Evolutionary conservation across 2,329 filamentous ascomycete species (phyloP).

Genomic region (Pseudogymnoascus sp.): DNA sequence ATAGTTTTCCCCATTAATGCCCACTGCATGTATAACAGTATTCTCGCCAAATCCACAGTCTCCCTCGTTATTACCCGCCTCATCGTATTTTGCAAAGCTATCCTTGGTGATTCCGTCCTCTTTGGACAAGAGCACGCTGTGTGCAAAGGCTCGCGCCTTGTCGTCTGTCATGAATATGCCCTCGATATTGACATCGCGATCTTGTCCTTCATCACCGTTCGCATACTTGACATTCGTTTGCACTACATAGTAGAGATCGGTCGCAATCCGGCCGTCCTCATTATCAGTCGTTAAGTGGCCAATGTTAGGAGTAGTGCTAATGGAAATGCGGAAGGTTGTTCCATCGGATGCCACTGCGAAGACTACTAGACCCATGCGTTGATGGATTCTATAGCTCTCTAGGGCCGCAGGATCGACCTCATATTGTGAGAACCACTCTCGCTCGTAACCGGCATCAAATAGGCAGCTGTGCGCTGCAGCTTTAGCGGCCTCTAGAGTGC

Average conservation of each 20-base stretch:
- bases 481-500: background rate
- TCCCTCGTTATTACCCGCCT: conserved; percentile 25
- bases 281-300: conserved; percentile 24
- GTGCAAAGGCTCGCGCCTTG: conserved; percentile 34
- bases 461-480: background rate
- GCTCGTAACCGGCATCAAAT: background rate
- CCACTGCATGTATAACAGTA: conserved; percentile 39
- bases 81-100: conserved; percentile 35
- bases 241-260: conserved; percentile 37
- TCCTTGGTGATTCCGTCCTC: conserved; percentile 29
- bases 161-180: conserved; percentile 33
- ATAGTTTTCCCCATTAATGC: conserved; percentile 38
- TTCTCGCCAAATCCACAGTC: conserved; percentile 38
- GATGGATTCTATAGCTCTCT: background rate
- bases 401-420: background rate
- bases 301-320: conserved; percentile 36
- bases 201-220: conserved; percentile 32
- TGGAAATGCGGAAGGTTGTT: conserved; percentile 34
- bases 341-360: conserved; percentile 34
- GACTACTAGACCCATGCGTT: conserved; percentile 24
- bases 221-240: conserved; percentile 40
- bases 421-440: background rate
- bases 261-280: conserved; percentile 19
- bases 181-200: conserved; percentile 35
- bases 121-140: conserved; percentile 28